Evolutionary conservation across 331 rosid genomes (phyloP).

Genomic region (Phaseolus coccineus): DNA sequence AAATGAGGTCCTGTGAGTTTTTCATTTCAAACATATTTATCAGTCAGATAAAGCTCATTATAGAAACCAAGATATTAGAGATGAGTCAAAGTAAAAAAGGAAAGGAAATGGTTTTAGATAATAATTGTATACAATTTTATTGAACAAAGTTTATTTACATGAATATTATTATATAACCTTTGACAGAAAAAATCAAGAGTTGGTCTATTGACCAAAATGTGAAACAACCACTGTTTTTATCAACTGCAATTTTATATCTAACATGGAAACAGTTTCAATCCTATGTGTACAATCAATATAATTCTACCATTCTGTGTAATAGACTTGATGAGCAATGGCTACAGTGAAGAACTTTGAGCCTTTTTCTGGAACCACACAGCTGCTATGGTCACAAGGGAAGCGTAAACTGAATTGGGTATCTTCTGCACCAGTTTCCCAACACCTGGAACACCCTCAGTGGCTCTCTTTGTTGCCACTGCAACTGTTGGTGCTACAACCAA

Average conservation of each 20-base stretch:
- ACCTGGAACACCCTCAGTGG: slow-evolving; percentile 88
- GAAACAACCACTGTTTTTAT: background rate
- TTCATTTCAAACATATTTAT: background rate
- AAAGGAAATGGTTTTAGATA: background rate
- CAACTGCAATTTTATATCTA: background rate
- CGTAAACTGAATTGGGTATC: slow-evolving; percentile 78
- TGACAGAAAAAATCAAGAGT: slow-evolving; percentile 6
- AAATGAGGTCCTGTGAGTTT: background rate
- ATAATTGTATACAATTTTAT: slow-evolving; percentile 1
- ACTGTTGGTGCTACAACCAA: slow-evolving; percentile 83
- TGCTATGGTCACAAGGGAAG: slow-evolving; percentile 68
- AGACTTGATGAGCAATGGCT: slow-evolving; percentile 32
- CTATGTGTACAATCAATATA: slow-evolving; percentile 34
- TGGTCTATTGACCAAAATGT: slow-evolving; percentile 13
- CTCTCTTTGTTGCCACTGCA: slow-evolving; percentile 82
- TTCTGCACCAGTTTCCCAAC: slow-evolving; percentile 80
- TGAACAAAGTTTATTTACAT: slow-evolving; percentile 16
- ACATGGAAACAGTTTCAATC: slow-evolving; percentile 18
- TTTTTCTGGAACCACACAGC: slow-evolving; percentile 62
- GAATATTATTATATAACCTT: slow-evolving; percentile 9
- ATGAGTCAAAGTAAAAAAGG: background rate
- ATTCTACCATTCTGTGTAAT: slow-evolving; percentile 1
- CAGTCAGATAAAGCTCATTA: background rate
- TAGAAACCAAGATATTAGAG: background rate
- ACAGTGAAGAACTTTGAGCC: slow-evolving; percentile 29